These are phyloP conservation scores for Capronia epimyces DNA, from an alignment of 2,329 filamentous ascomycete genomes.

Conservation along the genomic window DNA sequence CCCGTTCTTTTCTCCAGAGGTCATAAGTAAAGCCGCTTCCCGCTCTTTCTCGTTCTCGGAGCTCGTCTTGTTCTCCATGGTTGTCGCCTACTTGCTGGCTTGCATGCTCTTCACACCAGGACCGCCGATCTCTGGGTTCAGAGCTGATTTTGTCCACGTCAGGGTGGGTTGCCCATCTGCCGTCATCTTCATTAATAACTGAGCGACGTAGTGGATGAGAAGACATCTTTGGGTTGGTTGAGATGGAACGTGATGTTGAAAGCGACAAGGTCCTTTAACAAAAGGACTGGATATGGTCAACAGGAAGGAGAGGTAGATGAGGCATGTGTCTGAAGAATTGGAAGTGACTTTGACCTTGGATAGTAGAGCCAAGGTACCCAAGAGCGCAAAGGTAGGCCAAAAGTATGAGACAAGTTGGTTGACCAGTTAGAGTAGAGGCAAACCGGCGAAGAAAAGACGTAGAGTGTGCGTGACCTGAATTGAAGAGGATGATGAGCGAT, in stretches of 20 bases:
- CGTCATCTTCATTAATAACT: background rate
- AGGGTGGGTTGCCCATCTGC: background rate
- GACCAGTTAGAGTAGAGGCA: too few species aligned
- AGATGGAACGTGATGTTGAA: background rate
- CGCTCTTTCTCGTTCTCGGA: background rate
- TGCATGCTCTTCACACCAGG: background rate
- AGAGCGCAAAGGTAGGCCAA: too few species aligned
- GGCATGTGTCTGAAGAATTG: too few species aligned
- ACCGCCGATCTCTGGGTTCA: background rate
- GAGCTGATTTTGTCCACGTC: background rate
- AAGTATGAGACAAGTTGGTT: too few species aligned
- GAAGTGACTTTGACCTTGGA: too few species aligned
- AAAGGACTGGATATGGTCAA: too few species aligned
- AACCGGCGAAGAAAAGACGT: too few species aligned
- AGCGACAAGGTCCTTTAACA: background rate
- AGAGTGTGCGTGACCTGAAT: too few species aligned
- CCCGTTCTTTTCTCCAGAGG: background rate
- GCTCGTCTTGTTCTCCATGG: background rate
- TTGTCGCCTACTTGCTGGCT: background rate
- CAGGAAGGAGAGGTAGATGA: too few species aligned
- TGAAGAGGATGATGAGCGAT: too few species aligned
- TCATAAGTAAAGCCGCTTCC: background rate
- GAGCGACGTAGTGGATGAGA: background rate
- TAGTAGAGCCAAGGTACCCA: too few species aligned
- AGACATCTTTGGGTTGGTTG: background rate